Conservation (phyloP, 208 protist species). For the Crithidia fasciculata region DNA sequence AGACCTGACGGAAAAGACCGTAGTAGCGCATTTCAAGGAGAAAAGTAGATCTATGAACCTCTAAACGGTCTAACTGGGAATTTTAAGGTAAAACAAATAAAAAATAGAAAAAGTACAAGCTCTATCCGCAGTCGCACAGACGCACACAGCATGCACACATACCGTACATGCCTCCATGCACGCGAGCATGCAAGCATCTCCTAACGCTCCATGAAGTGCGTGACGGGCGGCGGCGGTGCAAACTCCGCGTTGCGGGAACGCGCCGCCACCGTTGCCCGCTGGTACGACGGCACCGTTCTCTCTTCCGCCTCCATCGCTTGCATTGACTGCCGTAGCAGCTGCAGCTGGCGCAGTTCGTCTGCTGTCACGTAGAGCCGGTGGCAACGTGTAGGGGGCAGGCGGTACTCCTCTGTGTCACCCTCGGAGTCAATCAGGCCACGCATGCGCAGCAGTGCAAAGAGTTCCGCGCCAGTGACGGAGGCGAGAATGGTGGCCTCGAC, state of each 20-base stretch:
- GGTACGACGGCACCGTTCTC: conserved; percentile 20
- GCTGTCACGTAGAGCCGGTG: conserved; percentile 73
- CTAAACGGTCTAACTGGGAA: too few species aligned
- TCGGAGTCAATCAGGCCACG: conserved; percentile 75
- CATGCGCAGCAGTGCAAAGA: conserved; percentile 79
- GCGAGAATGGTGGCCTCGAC: conserved; percentile 52
- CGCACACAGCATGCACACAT: not conserved
- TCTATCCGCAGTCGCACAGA: not conserved
- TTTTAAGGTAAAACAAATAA: not conserved
- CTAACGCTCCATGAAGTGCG: conserved; percentile 17
- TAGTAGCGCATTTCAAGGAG: too few species aligned
- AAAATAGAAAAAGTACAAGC: not conserved
- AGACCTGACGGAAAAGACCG: too few species aligned
- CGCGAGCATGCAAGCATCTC: not conserved
- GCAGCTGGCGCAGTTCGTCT: conserved; percentile 67
- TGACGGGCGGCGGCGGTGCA: conserved; percentile 12
- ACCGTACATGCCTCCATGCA: too few species aligned
- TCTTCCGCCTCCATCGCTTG: conserved; percentile 21
- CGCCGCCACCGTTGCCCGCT: conserved; percentile 29
- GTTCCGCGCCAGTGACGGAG: conserved; percentile 67
- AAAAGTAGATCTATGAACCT: too few species aligned
- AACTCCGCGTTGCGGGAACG: conserved; percentile 32
- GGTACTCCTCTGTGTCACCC: conserved; percentile 63
- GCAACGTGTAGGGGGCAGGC: conserved; percentile 44
- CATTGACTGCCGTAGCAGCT: conserved; percentile 55